Evolutionary conservation across 257 asterid species (phyloP).

Genomic region (Plantago major): DNA sequence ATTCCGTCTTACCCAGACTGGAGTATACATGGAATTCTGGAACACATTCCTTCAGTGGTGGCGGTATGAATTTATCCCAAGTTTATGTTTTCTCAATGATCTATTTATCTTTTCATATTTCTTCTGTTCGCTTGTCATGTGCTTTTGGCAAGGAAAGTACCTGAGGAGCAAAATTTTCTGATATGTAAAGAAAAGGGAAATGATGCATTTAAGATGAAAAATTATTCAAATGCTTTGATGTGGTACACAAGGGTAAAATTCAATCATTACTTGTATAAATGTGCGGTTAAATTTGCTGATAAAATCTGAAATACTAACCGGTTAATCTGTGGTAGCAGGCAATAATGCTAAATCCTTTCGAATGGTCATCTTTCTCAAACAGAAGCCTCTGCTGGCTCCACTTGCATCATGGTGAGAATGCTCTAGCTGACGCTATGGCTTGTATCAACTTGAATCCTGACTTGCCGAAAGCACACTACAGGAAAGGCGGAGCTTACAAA

Average conservation of each 20-base stretch:
- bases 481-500: no score
- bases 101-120: background rate
- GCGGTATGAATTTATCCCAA: no score
- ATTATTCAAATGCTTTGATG: background rate
- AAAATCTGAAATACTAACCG: no score
- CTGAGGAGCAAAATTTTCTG: background rate
- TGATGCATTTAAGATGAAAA: slow-evolving; percentile 13
- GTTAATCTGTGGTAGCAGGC: background rate
- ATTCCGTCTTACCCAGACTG: background rate
- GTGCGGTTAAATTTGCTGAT: no score
- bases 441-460: background rate
- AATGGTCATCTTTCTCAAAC: background rate
- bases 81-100: no score
- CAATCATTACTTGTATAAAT: background rate
- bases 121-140: no score
- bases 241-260: slow-evolving; percentile 13
- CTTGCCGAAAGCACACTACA: no score
- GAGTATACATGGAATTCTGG: no score
- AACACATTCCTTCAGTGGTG: no score
- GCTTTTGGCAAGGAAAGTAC: no score
- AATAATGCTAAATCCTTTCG: background rate
- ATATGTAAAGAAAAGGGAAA: slow-evolving; percentile 16
- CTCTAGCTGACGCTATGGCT: background rate
- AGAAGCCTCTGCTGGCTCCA: no score
- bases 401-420: background rate